Evolutionary conservation across 495 filamentous ascomycete species (phyloP).

Genomic region (Venustampulla echinocandica): DNA sequence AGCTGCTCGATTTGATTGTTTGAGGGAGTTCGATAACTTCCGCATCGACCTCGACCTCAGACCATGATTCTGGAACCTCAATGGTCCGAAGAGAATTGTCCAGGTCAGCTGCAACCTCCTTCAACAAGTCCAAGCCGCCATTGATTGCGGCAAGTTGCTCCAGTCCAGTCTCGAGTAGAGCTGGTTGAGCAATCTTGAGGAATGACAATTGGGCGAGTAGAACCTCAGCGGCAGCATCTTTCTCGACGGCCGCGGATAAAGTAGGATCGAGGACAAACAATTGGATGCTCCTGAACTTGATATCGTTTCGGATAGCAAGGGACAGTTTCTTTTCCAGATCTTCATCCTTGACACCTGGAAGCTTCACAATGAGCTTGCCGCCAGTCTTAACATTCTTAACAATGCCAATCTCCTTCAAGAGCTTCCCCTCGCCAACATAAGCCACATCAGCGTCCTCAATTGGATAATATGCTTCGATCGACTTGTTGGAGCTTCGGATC

Average conservation of each 20-base stretch:
- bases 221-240: slow-evolving; percentile 44
- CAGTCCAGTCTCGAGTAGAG: slow-evolving; percentile 39
- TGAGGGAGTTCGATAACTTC: slow-evolving; percentile 43
- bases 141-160: slow-evolving; percentile 52
- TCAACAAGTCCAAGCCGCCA: slow-evolving; percentile 44
- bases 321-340: slow-evolving; percentile 87
- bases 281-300: slow-evolving; percentile 58
- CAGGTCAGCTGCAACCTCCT: slow-evolving; percentile 56
- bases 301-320: slow-evolving; percentile 49
- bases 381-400: slow-evolving; percentile 59
- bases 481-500: slow-evolving; percentile 72
- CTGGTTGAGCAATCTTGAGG: slow-evolving; percentile 58
- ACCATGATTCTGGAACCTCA: slow-evolving; percentile 73
- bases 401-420: slow-evolving; percentile 68
- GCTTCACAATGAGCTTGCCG: slow-evolving; percentile 64
- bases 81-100: slow-evolving; percentile 59
- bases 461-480: slow-evolving; percentile 74
- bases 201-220: slow-evolving; percentile 71
- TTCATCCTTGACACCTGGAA: slow-evolving; percentile 71
- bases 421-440: slow-evolving; percentile 67
- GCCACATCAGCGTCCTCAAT: slow-evolving; percentile 69
- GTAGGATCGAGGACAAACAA: slow-evolving; percentile 68
- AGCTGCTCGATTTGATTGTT: slow-evolving; percentile 64
- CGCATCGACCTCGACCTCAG: slow-evolving; percentile 50
- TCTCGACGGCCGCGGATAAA: slow-evolving; percentile 52